phyloP scores from a whole-genome alignment of 768 basidiomycete genomes.

The Russula lepida region DNA sequence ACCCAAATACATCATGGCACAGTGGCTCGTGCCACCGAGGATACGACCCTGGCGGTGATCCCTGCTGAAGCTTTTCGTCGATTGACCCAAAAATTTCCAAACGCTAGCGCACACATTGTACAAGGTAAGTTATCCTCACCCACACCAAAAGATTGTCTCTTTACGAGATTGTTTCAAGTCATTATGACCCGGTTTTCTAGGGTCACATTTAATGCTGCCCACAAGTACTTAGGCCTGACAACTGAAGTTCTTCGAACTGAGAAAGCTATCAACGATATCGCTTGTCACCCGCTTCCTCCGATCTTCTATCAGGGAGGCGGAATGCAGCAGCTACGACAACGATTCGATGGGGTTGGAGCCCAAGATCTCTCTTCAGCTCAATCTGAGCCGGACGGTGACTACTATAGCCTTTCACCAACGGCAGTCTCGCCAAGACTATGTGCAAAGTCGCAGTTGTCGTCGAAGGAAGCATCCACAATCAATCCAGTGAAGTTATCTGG shows the following conservation, averaged over 20 bases:
- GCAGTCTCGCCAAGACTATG: constrained; percentile 21
- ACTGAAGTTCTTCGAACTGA: constrained; percentile 93
- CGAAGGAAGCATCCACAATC: constrained; percentile 25
- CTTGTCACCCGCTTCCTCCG: constrained; percentile 86
- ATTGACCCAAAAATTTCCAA: constrained; percentile 92
- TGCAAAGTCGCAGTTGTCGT: constrained; percentile 3
- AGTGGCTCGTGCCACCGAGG: constrained; percentile 88
- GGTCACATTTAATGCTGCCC: constrained; percentile 96
- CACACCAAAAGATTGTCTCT: not conserved
- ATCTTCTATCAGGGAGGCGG: constrained; percentile 92
- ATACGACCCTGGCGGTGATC: constrained; percentile 96
- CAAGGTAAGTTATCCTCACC: constrained; percentile 49
- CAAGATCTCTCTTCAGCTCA: constrained; percentile 27
- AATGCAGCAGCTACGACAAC: constrained; percentile 77
- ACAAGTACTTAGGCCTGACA: constrained; percentile 91
- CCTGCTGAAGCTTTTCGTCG: constrained; percentile 95
- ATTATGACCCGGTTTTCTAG: constrained; percentile 94
- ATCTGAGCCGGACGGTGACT: constrained; percentile 47
- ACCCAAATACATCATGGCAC: constrained; percentile 53
- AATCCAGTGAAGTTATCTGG: constrained; percentile 20
- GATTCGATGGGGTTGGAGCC: constrained; percentile 57
- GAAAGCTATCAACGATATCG: constrained; percentile 94
- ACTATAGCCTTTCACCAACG: constrained; percentile 35
- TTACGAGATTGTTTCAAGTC: constrained; percentile 34
- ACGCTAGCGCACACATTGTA: constrained; percentile 93